phyloP scores from a whole-genome alignment of 495 filamentous ascomycete genomes.

The Trichoderma orchidacearum region DNA sequence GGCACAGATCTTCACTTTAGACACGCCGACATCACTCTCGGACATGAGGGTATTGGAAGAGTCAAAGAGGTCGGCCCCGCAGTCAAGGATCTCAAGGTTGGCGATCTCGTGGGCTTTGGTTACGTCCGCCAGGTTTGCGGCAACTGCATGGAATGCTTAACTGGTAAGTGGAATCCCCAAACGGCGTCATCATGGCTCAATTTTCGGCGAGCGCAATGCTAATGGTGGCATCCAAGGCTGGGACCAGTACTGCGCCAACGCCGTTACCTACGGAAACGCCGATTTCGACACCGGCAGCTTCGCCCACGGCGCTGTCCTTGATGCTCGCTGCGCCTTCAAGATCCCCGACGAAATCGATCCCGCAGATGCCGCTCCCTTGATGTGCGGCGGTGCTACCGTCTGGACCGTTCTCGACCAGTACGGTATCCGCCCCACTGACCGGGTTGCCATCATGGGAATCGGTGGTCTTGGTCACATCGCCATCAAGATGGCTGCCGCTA shows the following conservation, averaged over 20 bases:
- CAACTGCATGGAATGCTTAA: background rate
- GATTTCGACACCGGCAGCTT: conserved; percentile 46
- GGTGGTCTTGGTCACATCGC: conserved; percentile 69
- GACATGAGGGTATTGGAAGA: conserved; percentile 75
- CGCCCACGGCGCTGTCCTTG: conserved; percentile 58
- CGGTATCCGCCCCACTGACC: conserved; percentile 64
- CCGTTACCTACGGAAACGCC: conserved; percentile 54
- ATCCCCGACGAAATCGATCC: conserved; percentile 50
- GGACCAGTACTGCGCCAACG: conserved; percentile 56
- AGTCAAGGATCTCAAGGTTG: conserved; percentile 46
- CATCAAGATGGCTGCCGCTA: conserved; percentile 52
- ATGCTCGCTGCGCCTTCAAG: conserved; percentile 60
- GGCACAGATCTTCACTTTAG: conserved; percentile 63
- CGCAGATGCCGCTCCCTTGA: conserved; percentile 58
- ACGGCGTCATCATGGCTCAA: conserved; percentile 53
- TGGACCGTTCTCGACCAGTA: conserved; percentile 61
- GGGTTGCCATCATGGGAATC: conserved; percentile 70
- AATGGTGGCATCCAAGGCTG: conserved; percentile 48
- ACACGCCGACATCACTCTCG: conserved; percentile 59
- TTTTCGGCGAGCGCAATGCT: conserved; percentile 43
- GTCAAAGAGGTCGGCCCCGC: conserved; percentile 55
- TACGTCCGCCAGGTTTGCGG: background rate
- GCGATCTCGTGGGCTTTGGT: conserved; percentile 72
- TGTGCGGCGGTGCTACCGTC: conserved; percentile 74
- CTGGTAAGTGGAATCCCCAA: background rate